Percentiles rank a stretch among this genome's conserved stretches.
Evolutionary conservation across 2,329 filamentous ascomycete genomes (phyloP).

Genomic region (Verticillium albo-atrum): DNA sequence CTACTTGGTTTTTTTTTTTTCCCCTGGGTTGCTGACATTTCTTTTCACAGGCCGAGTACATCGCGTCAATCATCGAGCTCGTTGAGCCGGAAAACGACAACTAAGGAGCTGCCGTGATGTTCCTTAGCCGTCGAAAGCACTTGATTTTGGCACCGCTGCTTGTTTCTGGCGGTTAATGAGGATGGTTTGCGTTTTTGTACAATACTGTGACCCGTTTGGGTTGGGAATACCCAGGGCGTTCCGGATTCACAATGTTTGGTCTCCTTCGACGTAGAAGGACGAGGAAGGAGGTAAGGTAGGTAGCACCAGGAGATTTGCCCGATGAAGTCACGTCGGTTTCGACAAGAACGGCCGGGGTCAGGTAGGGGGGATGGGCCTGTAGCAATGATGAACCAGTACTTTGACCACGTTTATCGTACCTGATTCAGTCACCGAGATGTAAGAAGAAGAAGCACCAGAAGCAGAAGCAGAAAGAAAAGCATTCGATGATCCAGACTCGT

Average conservation of each 20-base stretch:
- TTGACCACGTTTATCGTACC: not conserved
- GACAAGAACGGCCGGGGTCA: not conserved
- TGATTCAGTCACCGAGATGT: not conserved
- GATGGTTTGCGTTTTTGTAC: not conserved
- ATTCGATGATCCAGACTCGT: not conserved
- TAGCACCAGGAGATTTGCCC: too few relatives aligned
- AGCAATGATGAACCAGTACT: not conserved
- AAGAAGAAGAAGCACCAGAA: not conserved
- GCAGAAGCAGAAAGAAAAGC: not conserved
- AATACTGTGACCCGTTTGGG: not conserved
- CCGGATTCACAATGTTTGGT: not conserved
- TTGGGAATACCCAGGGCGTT: not conserved
- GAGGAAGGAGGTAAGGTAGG: not conserved
- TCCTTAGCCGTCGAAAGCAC: too few relatives aligned
- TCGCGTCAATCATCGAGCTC: conserved; percentile 1
- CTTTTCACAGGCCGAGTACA: not conserved
- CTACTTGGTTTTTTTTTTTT: not conserved
- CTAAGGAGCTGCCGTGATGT: not conserved
- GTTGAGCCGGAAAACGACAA: not conserved
- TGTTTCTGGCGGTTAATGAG: not conserved
- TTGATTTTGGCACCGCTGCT: not conserved
- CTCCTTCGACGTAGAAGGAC: not conserved
- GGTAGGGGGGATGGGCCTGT: too few relatives aligned
- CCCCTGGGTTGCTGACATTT: not conserved
- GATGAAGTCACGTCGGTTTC: not conserved